Base-by-base conservation (phyloP, 2,329 filamentous ascomycete species). In the Penicillium sp. region DNA sequence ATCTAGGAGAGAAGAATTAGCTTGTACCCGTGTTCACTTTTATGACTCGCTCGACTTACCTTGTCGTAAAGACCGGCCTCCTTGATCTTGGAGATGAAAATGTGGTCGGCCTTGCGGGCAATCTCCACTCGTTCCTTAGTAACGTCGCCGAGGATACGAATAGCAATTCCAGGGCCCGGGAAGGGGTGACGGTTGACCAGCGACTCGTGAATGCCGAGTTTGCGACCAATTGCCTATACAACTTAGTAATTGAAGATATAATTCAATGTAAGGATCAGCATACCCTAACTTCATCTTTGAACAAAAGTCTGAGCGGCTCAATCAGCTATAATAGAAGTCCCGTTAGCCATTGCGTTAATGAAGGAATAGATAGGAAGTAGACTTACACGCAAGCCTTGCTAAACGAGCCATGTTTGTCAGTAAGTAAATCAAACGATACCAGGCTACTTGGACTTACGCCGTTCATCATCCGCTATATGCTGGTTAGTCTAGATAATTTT, bases 141-240 rank as follows among this genome's bases (percentile, higher is more conserved):
- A 15, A 96, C 87, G 66, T 95, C 92, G 37, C 93, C 93, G 1
- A 96, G 80, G 59, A 96, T 88, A 53, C 90, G 84, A 65, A 94
- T 89, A 15, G 84, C 91, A 60, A 95, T 86, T 51, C 87, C 86
- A 13, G 87, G 88, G 41, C 89, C 89, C 17, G 68, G 67, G 81
- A 91, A 92, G 25, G 89, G 65, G 69, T 92, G 89, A 33, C 90
- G 81, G 85, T 86, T 89, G 54, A 93, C 87, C 8, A 93, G 85
- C n/a, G 90, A 84, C 61, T 89, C 82, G 50, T 86, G 82, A 58
- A 93, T 90, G 27, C 86, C 86, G 4, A 93, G 80, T 61, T 89
- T 80, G 17, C 84, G 85, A 35, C 90, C 89, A 4, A 93, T 43
- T 17, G 41, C 41, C 40, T 42, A 8, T 25, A 25, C 0, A 42